Percentiles rank a stretch among this genome's conserved stretches.
These are phyloP conservation scores for Coemansia sp. DNA, from an alignment of 192 early-diverging fungal species.

Conservation along the genomic window DNA sequence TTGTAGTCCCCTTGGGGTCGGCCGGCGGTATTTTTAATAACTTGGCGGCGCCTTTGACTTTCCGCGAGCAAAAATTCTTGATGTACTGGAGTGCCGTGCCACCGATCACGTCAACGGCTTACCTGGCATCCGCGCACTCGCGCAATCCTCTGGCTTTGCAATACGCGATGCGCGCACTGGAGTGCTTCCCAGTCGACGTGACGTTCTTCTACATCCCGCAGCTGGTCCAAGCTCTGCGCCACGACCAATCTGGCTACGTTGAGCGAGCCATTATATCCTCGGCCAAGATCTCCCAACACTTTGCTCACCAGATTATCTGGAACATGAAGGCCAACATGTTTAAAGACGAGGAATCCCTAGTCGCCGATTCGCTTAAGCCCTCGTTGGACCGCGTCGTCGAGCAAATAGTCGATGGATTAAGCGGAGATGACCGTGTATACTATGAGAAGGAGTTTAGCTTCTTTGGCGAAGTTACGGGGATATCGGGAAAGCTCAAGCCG, in stretches of 20 bases:
- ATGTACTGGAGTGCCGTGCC: slow-evolving; percentile 90
- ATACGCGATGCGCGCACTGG: slow-evolving; percentile 90
- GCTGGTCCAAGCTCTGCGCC: slow-evolving; percentile 93
- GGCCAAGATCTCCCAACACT: slow-evolving; percentile 90
- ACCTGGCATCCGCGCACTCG: slow-evolving; percentile 70
- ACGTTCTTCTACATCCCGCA: slow-evolving; percentile 99
- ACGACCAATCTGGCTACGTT: slow-evolving; percentile 90
- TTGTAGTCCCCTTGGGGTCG: neutral
- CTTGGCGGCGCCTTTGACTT: slow-evolving; percentile 24
- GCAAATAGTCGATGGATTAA: slow-evolving; percentile 77
- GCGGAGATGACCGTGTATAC: slow-evolving; percentile 85
- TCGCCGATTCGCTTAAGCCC: slow-evolving; percentile 88
- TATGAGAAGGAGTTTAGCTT: slow-evolving; percentile 97
- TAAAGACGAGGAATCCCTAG: slow-evolving; percentile 63
- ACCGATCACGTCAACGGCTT: slow-evolving; percentile 86
- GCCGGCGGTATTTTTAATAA: slow-evolving; percentile 42
- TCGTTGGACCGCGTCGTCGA: slow-evolving; percentile 84
- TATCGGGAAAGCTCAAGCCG: slow-evolving; percentile 97
- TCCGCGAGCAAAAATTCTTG: slow-evolving; percentile 66
- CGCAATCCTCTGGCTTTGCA: slow-evolving; percentile 91
- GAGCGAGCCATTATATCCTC: slow-evolving; percentile 94
- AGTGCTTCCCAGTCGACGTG: slow-evolving; percentile 87
- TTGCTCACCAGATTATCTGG: slow-evolving; percentile 99
- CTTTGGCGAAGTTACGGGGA: slow-evolving; percentile 94
- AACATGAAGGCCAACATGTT: slow-evolving; percentile 99